Base-by-base conservation (phyloP, 2,329 filamentous ascomycete species). In the Microsporum audouinii region DNA sequence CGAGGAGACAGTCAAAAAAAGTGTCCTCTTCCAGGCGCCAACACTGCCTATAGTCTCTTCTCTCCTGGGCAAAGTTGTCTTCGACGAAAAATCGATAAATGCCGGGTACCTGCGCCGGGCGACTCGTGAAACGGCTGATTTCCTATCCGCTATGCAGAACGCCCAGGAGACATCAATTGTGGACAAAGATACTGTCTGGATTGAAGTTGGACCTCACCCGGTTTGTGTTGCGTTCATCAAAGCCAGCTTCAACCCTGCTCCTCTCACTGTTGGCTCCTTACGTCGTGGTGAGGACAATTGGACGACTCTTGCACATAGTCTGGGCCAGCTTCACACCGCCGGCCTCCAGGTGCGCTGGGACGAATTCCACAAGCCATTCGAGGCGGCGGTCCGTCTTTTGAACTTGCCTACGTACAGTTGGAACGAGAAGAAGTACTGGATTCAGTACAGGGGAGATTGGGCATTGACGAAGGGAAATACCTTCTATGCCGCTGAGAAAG, bases 141-240 rank as follows among this genome's bases (percentile, higher is more conserved):
- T 90, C 73, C 77, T 81, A 62, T 81, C 79, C 57, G 86, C 83
- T 5, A 74, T 91, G 1, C 74, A 81, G 12, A 77, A 78, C 43
- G 85, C 83, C 5, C 80, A 84, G 68, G 76, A 81, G 57, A 76
- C 79, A n/a, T 81, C 80, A 63, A 72, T 80, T 14, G 82, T 88
- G 55, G 80, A 86, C 64, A 82, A 85, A 64, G 83, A 84, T 73
- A 87, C 85, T 4, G 79, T 84, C 34, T 89, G 84, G 82, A 76
- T 91, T 61, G 88, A 91, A 71, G 75, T 90, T 64, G 88, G 88
- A n/a, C 86, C 87, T 41, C 85, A 89, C 67, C 86, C 87, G 0
- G 82, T 89, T 12, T 87, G 83, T 71, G 79, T 80, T 51, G 81
- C 81, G 62, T 85, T 90, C 80, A 80, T 89, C 65, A 87, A 86